Percentiles rank a stretch among this genome's conserved stretches.
phyloP scores from a whole-genome alignment of 202 grass and related monocot species.

The Thinopyrum obtusiflorum region DNA sequence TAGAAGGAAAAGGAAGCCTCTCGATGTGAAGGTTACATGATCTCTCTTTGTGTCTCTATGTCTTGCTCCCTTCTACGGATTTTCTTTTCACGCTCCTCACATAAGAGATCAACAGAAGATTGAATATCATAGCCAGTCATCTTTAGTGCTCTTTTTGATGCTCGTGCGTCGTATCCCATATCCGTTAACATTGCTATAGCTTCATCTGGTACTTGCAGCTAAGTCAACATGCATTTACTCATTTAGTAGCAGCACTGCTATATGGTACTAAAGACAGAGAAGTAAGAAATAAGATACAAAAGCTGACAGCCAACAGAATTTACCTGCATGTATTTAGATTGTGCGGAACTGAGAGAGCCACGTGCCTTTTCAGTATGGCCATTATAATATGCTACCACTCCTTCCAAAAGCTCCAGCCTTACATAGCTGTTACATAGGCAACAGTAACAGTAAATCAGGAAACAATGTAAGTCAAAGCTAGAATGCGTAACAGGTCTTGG shows the following conservation, averaged over 20 bases:
- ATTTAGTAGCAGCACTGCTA: not conserved
- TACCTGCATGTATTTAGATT: slow-evolving; percentile 88
- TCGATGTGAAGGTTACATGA: slow-evolving; percentile 54
- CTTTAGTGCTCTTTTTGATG: slow-evolving; percentile 85
- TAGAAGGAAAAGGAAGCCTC: not conserved
- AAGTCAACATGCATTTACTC: slow-evolving; percentile 17
- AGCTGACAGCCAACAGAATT: not conserved
- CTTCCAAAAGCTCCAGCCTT: slow-evolving; percentile 95
- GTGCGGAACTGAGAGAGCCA: slow-evolving; percentile 65
- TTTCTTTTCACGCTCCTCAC: slow-evolving; percentile 77
- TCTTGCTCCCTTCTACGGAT: slow-evolving; percentile 57
- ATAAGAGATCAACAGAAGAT: slow-evolving; percentile 77
- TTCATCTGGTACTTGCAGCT: slow-evolving; percentile 99
- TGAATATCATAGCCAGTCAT: slow-evolving; percentile 89
- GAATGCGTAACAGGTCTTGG: not conserved
- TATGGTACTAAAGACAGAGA: slow-evolving; percentile 8
- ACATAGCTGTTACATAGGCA: slow-evolving; percentile 61
- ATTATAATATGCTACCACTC: slow-evolving; percentile 93
- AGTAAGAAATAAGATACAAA: not conserved
- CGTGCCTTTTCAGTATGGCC: slow-evolving; percentile 59
- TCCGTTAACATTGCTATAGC: slow-evolving; percentile 77
- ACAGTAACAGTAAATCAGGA: slow-evolving; percentile 12
- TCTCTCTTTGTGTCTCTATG: slow-evolving; percentile 49
- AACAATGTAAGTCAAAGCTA: slow-evolving; percentile 12
- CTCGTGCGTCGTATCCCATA: slow-evolving; percentile 73